Percentiles rank a stretch among this genome's conserved stretches.
Conservation (phyloP, 2,329 filamentous ascomycete genomes). For the Aspergillus nomiae region DNA sequence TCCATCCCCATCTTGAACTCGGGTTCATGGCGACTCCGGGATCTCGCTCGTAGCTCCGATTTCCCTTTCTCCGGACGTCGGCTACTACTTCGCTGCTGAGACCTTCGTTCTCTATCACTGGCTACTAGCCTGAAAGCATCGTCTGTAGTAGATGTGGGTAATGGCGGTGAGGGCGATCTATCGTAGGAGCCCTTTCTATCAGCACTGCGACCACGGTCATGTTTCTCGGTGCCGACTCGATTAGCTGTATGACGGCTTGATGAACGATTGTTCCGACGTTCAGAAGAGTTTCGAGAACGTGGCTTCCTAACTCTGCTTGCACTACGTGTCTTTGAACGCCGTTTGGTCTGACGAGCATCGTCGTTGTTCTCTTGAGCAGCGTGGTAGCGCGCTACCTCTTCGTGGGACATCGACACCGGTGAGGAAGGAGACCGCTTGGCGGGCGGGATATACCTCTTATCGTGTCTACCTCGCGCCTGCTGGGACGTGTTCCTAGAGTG, state of each 20-base stretch:
- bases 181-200: conserved; percentile 60
- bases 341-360: conserved; percentile 49
- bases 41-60: conserved; percentile 35
- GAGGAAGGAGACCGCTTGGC: conserved; percentile 88
- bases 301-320: conserved; percentile 57
- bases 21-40: conserved; percentile 36
- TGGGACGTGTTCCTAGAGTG: conserved; percentile 64
- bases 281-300: conserved; percentile 33
- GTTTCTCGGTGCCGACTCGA: conserved; percentile 33
- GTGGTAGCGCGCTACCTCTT: conserved; percentile 63
- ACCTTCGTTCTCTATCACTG: conserved; percentile 49
- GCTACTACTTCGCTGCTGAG: conserved; percentile 55
- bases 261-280: conserved; percentile 39
- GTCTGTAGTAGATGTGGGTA: conserved; percentile 73
- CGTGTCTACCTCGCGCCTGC: conserved; percentile 66
- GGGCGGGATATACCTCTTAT: conserved; percentile 69
- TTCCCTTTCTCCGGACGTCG: conserved; percentile 48
- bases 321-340: conserved; percentile 35
- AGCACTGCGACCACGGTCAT: conserved; percentile 61
- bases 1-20: conserved; percentile 24
- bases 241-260: conserved; percentile 46
- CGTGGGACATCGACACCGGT: conserved; percentile 90
- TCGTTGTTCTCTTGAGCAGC: conserved; percentile 50
- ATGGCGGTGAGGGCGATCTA: conserved; percentile 77
- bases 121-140: conserved; percentile 54